Evolutionary conservation across 2,329 filamentous ascomycete genomes (phyloP).

Genomic region (Beauveria brongniartii): DNA sequence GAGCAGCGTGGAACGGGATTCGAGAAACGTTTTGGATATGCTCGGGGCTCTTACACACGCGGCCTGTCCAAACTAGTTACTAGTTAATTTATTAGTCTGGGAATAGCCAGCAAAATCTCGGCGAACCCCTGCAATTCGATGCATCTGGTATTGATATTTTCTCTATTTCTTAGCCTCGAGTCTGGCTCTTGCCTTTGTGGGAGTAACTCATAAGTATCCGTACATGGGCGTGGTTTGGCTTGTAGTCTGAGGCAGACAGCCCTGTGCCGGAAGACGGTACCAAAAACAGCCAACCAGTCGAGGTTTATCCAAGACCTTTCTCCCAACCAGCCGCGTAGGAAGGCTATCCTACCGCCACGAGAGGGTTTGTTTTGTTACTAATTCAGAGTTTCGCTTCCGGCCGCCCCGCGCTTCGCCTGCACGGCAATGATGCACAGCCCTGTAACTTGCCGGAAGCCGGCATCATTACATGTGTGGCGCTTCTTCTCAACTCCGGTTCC

Average conservation of each 20-base stretch:
- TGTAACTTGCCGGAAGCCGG: background rate
- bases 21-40: background rate
- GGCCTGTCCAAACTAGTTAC: background rate
- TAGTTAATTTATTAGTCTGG: background rate
- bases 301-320: background rate
- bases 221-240: background rate
- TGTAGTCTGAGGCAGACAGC: background rate
- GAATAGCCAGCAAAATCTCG: background rate
- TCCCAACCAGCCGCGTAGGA: background rate
- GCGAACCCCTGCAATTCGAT: background rate
- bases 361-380: too few relatives aligned
- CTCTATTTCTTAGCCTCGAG: background rate
- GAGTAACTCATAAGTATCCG: too few relatives aligned
- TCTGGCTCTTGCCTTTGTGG: too few relatives aligned
- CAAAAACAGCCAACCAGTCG: background rate
- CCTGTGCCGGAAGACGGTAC: background rate
- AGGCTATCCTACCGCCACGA: background rate
- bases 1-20: background rate
- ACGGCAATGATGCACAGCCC: slow-evolving; percentile 2
- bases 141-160: background rate
- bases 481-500: background rate
- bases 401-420: background rate
- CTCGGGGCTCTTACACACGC: background rate
- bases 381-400: too few relatives aligned
- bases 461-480: background rate